Percentiles rank a stretch among this genome's conserved stretches.
Conservation (phyloP, 2,329 filamentous ascomycete species). For the Apiospora phragmitis region DNA sequence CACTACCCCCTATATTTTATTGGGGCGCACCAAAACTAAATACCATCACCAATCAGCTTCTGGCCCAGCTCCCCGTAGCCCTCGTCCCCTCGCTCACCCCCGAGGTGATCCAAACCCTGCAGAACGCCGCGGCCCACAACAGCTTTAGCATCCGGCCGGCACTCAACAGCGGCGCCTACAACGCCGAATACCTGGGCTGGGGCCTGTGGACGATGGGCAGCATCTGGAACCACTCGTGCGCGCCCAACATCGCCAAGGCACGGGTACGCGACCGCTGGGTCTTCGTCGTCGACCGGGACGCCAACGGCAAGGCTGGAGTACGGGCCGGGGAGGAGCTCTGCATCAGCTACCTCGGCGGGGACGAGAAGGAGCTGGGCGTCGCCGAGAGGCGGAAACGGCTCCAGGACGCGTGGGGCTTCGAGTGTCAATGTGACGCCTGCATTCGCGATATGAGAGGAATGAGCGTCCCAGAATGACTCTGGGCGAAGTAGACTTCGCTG, state of each 20-base stretch:
- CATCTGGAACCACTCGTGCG: constrained; percentile 12
- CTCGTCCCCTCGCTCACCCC: constrained; percentile 2
- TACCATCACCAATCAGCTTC: background rate
- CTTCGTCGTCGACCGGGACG: constrained; percentile 4
- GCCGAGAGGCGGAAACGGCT: constrained; percentile 4
- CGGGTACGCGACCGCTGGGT: constrained; percentile 5
- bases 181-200: constrained; percentile 11
- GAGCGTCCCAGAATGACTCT: background rate
- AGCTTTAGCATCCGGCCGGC: constrained; percentile 11
- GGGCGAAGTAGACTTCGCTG: no score
- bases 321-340: background rate
- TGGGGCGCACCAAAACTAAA: background rate
- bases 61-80: background rate
- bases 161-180: constrained; percentile 11
- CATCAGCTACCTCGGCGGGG: constrained; percentile 12
- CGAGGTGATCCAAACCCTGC: constrained; percentile 9
- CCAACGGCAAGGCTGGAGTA: background rate
- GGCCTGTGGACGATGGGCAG: constrained; percentile 11
- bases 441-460: background rate
- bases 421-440: constrained; percentile 6
- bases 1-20: background rate
- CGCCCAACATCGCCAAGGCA: constrained; percentile 6
- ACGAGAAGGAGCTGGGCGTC: background rate
- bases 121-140: constrained; percentile 12
- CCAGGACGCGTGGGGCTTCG: background rate